Evolutionary conservation across 768 basidiomycete species (phyloP).

Genomic region (Kwoniella europaea): DNA sequence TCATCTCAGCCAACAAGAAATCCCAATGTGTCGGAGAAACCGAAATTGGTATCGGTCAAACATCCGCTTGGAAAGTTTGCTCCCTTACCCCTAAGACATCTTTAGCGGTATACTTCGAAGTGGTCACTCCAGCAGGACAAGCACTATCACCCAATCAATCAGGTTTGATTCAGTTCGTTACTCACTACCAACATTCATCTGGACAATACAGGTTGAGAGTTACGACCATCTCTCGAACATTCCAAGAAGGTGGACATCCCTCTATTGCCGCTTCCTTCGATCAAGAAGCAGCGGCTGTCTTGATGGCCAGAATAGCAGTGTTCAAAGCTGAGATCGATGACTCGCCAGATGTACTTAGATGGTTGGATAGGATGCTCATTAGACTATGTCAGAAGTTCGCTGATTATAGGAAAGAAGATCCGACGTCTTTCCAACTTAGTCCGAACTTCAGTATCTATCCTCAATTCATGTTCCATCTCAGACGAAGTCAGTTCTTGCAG

Average conservation of each 20-base stretch:
- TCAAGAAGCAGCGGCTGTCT: conserved; percentile 94
- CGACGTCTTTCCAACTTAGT: conserved; percentile 84
- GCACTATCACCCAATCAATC: conserved; percentile 80
- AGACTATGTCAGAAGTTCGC: conserved; percentile 99
- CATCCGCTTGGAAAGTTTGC: conserved; percentile 98
- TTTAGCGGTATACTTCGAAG: conserved; percentile 94
- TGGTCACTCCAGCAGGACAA: conserved; percentile 95
- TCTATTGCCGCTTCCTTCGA: conserved; percentile 92
- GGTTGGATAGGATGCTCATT: conserved; percentile 98
- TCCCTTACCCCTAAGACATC: conserved; percentile 84
- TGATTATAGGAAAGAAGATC: conserved; percentile 97
- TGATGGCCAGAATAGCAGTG: conserved; percentile 98
- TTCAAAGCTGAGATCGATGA: conserved; percentile 99
- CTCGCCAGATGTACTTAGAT: conserved; percentile 90
- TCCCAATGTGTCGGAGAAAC: conserved; percentile 96
- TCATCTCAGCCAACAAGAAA: conserved; percentile 96
- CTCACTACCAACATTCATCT: conserved; percentile 95
- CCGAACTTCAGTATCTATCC: conserved; percentile 99
- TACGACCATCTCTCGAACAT: conserved; percentile 96
- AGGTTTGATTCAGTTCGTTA: conserved; percentile 96
- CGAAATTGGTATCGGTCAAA: conserved; percentile 97
- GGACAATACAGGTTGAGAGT: conserved; percentile 94
- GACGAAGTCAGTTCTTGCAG: conserved; percentile 96
- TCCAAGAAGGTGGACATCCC: conserved; percentile 95
- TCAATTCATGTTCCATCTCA: conserved; percentile 99